phyloP scores from a whole-genome alignment of 805 yeast species.

The Teunomyces lycoperdinae region DNA sequence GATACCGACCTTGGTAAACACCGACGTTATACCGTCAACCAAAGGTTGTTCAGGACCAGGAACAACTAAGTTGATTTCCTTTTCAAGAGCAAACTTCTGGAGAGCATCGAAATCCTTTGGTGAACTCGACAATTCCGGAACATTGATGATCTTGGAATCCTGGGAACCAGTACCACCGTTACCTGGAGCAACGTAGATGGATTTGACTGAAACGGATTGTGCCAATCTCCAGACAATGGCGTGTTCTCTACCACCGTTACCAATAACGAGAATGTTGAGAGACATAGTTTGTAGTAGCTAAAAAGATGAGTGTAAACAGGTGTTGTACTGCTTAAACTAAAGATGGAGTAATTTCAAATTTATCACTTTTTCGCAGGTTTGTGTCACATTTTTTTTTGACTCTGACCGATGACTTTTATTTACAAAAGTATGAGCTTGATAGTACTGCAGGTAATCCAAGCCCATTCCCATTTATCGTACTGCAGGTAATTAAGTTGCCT shows the following conservation, averaged over 20 bases:
- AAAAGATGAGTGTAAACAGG: background rate
- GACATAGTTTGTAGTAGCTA: conserved; percentile 9
- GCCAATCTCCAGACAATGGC: conserved; percentile 90
- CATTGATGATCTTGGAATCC: conserved; percentile 56
- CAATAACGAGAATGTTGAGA: conserved; percentile 74
- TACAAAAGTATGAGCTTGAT: background rate
- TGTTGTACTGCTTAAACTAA: background rate
- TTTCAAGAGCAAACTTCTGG: conserved; percentile 68
- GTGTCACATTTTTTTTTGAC: conserved; percentile 1
- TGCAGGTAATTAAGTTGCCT: too few species aligned
- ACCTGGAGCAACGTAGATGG: conserved; percentile 92
- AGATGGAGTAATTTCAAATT: conserved; percentile 1
- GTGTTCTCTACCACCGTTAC: conserved; percentile 99
- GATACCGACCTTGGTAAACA: conserved; percentile 77
- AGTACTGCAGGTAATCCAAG: background rate
- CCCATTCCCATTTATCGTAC: background rate
- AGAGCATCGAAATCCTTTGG: conserved; percentile 67
- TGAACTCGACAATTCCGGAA: conserved; percentile 60
- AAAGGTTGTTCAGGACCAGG: conserved; percentile 99
- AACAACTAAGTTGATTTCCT: conserved; percentile 69
- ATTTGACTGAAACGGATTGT: conserved; percentile 68
- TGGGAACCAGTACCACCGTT: conserved; percentile 78
- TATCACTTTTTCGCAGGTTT: conserved; percentile 2
- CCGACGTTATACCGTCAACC: conserved; percentile 83
- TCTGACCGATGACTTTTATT: background rate